Conservation (phyloP, 495 filamentous ascomycete genomes). For the Talaromyces trachyspermus region DNA sequence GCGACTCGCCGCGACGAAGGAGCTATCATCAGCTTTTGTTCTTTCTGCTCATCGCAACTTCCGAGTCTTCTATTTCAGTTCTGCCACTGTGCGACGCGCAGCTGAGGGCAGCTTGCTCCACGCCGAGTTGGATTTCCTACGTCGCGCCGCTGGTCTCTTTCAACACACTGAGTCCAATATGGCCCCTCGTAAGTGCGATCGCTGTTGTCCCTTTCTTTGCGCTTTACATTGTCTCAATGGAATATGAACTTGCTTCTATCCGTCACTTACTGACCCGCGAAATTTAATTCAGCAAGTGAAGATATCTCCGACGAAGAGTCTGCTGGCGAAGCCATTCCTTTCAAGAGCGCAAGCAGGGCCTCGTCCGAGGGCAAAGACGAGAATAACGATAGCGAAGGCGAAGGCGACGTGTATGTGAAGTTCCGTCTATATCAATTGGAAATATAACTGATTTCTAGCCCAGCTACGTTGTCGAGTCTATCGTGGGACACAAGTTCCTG, state of each 20-base stretch:
- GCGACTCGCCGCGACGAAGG: conserved; percentile 12
- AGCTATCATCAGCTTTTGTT: no score
- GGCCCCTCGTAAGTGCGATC: conserved; percentile 6
- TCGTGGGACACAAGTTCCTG: conserved; percentile 40
- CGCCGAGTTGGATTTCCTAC: neutral
- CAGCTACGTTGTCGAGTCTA: conserved; percentile 57
- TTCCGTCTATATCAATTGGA: neutral
- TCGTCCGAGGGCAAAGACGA: conserved; percentile 20
- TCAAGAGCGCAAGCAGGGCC: conserved; percentile 23
- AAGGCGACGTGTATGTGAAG: conserved; percentile 31
- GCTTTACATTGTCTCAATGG: neutral
- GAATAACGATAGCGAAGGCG: conserved; percentile 26
- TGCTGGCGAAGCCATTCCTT: conserved; percentile 32
- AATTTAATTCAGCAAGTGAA: conserved; percentile 21
- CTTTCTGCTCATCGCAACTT: no score
- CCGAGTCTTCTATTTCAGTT: neutral
- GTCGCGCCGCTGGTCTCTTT: neutral
- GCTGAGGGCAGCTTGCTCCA: conserved; percentile 7
- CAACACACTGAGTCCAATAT: conserved; percentile 5
- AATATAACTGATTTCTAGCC: conserved; percentile 20
- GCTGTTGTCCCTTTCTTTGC: neutral
- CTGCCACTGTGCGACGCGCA: neutral
- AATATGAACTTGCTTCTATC: no score
- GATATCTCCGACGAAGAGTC: conserved; percentile 42
- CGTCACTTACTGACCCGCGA: no score